phyloP scores from a whole-genome alignment of 2,329 filamentous ascomycete species.

The Arthroderma sp. region DNA sequence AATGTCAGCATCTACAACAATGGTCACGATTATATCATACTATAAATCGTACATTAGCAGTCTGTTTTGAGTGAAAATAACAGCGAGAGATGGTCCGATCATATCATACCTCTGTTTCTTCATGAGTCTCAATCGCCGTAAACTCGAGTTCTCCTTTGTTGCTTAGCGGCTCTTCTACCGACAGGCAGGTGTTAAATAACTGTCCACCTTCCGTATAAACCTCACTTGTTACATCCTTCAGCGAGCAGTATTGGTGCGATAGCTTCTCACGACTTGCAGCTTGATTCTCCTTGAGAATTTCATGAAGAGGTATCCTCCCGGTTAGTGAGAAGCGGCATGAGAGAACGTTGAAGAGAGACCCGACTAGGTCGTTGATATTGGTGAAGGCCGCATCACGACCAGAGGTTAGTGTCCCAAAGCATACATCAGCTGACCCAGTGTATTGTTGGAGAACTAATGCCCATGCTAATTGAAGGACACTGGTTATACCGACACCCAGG shows the following conservation, averaged over 20 bases:
- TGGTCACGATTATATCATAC: conserved; percentile 9
- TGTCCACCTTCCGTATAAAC: not conserved
- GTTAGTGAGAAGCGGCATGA: conserved; percentile 2
- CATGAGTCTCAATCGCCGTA: conserved; percentile 6
- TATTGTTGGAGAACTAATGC: conserved; percentile 22
- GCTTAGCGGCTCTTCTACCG: conserved; percentile 7
- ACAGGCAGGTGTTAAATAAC: conserved; percentile 9
- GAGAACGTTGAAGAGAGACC: conserved; percentile 15
- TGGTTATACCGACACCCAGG: conserved; percentile 12
- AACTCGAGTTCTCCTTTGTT: conserved; percentile 3
- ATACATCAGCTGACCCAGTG: conserved; percentile 22
- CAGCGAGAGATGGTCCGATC: not conserved
- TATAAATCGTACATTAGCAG: conserved; percentile 1
- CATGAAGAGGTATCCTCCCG: not conserved
- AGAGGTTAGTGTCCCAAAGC: conserved; percentile 29
- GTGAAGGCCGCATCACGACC: conserved; percentile 25
- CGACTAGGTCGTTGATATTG: conserved; percentile 25
- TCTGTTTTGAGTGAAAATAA: not conserved
- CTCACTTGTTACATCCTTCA: conserved; percentile 3
- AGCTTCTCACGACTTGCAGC: not conserved
- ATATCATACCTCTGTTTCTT: conserved; percentile 7
- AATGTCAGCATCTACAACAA: not conserved
- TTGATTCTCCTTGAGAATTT: conserved; percentile 5
- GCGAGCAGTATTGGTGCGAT: conserved; percentile 6
- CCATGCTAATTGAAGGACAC: conserved; percentile 27